A percentile compares a stretch with the other conserved stretches of the same genome.
Evolutionary conservation across 2,329 filamentous ascomycete species (phyloP).

Genomic region (Dryadomyces quercivorus): DNA sequence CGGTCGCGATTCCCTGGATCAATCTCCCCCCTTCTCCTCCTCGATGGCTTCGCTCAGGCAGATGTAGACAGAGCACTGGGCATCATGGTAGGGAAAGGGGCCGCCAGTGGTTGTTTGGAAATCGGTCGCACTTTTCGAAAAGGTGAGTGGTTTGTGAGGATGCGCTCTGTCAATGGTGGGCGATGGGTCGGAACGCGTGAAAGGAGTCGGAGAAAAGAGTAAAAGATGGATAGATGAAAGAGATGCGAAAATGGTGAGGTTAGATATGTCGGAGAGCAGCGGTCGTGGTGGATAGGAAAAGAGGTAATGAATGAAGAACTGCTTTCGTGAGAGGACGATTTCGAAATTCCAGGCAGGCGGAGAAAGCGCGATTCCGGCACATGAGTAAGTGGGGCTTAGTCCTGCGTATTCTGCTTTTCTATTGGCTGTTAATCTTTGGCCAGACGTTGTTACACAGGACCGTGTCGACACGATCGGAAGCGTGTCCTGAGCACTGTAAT

Average conservation of each 20-base stretch:
- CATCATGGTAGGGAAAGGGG: constrained; percentile 1
- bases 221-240: not conserved
- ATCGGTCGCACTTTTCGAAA: not conserved
- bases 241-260: not conserved
- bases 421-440: too few species aligned
- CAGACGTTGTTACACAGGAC: not conserved
- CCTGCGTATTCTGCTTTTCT: not conserved
- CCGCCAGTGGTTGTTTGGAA: not conserved
- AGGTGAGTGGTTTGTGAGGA: not conserved
- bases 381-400: not conserved
- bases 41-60: not conserved
- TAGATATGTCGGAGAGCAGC: not conserved
- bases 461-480: not conserved
- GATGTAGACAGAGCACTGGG: not conserved
- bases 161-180: not conserved
- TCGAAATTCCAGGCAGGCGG: not conserved
- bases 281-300: not conserved
- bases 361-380: constrained; percentile 1
- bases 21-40: not conserved
- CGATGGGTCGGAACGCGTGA: not conserved
- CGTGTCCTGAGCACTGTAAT: too few species aligned
- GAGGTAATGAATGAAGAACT: not conserved
- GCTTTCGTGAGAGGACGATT: not conserved
- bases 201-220: not conserved
- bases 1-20: not conserved